A percentile compares a stretch with the other conserved stretches of the same genome.
Evolutionary conservation across 2,329 filamentous ascomycete species (phyloP).

Genomic region (Monilinia vaccinii-corymbosi): DNA sequence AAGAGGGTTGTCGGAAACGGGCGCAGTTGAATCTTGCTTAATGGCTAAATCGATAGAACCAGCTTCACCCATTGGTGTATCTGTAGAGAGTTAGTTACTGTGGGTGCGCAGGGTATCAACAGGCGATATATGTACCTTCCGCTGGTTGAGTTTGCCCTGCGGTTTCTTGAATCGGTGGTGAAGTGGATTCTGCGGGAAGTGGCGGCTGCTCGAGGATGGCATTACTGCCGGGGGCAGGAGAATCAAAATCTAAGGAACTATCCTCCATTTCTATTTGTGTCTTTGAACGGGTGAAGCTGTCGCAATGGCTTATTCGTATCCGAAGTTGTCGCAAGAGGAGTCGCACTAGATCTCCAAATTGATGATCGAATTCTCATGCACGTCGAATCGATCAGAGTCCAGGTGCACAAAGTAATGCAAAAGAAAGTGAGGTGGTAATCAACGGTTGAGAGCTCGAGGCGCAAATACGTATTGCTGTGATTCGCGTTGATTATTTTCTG

Average conservation of each 20-base stretch:
- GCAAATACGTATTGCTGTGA: conserved; percentile 7
- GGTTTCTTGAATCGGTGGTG: conserved; percentile 22
- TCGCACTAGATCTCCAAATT: conserved; percentile 12
- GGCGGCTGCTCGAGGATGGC: conserved; percentile 47
- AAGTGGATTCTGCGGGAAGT: conserved; percentile 36
- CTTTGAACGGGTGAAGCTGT: conserved; percentile 18
- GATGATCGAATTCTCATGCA: conserved; percentile 12
- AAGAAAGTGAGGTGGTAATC: neutral
- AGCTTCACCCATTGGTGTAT: conserved; percentile 55
- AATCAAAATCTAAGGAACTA: conserved; percentile 46
- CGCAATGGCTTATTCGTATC: conserved; percentile 21
- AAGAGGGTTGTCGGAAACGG: conserved; percentile 53
- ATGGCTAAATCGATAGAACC: conserved; percentile 37
- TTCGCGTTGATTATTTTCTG: conserved; percentile 12
- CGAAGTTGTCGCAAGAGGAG: conserved; percentile 13
- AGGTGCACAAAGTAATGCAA: neutral
- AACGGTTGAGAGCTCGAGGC: conserved; percentile 4
- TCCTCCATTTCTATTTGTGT: conserved; percentile 45
- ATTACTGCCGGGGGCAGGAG: conserved; percentile 47
- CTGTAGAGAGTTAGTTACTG: conserved; percentile 31
- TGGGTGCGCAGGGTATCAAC: conserved; percentile 2
- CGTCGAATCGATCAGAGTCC: neutral
- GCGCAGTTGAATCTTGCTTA: conserved; percentile 50
- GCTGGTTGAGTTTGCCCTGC: conserved; percentile 28
- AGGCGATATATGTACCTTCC: conserved; percentile 38